Percentiles rank a stretch among this genome's conserved stretches.
phyloP scores from a whole-genome alignment of 306 rosid genomes.

The Mimosa pudica region DNA sequence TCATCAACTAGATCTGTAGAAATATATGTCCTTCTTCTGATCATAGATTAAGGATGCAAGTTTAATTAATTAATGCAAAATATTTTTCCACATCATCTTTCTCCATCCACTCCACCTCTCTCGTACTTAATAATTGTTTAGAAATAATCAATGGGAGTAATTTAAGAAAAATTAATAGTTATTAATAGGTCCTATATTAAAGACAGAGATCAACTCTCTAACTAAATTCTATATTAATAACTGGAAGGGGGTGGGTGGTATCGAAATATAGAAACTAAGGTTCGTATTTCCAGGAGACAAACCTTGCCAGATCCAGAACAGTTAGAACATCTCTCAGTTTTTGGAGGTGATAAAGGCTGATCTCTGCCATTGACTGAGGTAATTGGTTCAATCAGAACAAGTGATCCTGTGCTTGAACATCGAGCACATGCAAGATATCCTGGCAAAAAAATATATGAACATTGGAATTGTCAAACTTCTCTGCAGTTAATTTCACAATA shows the following conservation, averaged over 20 bases:
- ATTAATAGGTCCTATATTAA: no score
- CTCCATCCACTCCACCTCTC: no score
- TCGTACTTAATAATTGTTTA: no score
- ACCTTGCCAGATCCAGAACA: slow-evolving; percentile 99
- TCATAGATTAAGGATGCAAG: no score
- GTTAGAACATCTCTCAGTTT: slow-evolving; percentile 85
- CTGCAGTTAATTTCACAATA: slow-evolving; percentile 22
- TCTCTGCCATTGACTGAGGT: slow-evolving; percentile 53
- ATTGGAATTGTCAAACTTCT: slow-evolving; percentile 20
- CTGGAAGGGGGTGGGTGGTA: neutral
- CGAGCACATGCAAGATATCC: slow-evolving; percentile 98
- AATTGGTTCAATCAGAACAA: slow-evolving; percentile 72
- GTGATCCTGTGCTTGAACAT: slow-evolving; percentile 81
- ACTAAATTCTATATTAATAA: no score
- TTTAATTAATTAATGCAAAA: no score
- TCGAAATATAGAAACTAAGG: neutral
- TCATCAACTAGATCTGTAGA: no score
- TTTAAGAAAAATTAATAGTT: no score
- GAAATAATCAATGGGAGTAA: no score
- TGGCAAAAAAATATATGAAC: slow-evolving; percentile 33
- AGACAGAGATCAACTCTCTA: no score
- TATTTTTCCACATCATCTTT: no score
- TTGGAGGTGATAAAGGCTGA: slow-evolving; percentile 72
- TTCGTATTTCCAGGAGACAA: slow-evolving; percentile 28
- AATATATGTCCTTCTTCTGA: no score